These are phyloP conservation scores for Leucaena leucocephala DNA, from an alignment of 306 rosid species.

Conservation along the genomic window DNA sequence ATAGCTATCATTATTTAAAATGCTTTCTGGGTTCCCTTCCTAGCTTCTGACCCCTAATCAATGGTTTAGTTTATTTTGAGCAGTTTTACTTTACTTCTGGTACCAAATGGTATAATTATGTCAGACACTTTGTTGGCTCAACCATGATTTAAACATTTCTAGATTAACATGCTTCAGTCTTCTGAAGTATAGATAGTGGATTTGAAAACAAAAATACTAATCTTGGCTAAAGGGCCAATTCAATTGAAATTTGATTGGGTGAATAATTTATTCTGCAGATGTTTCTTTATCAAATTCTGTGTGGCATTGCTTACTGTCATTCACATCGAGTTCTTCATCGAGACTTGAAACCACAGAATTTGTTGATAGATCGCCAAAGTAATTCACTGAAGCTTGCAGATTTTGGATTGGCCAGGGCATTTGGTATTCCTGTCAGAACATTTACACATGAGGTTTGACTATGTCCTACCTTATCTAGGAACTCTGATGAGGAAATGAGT, in stretches of 20 bases:
- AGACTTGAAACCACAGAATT: constrained; percentile 96
- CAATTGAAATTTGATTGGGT: constrained; percentile 38
- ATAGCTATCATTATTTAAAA: constrained; percentile 19
- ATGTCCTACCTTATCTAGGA: constrained; percentile 30
- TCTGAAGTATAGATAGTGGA: constrained; percentile 13
- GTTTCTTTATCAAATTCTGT: constrained; percentile 96
- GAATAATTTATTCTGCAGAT: constrained; percentile 64
- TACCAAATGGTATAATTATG: background rate
- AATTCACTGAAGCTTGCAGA: constrained; percentile 97
- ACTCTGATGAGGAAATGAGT: constrained; percentile 26
- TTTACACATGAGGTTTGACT: constrained; percentile 88
- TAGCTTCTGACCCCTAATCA: constrained; percentile 14
- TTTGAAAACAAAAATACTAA: constrained; percentile 16
- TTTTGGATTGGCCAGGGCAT: constrained; percentile 98
- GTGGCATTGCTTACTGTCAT: constrained; percentile 99
- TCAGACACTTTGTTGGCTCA: constrained; percentile 4
- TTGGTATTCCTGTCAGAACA: constrained; percentile 98
- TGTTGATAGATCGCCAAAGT: constrained; percentile 90
- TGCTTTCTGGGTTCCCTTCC: constrained; percentile 19
- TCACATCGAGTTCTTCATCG: constrained; percentile 99
- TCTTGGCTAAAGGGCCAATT: constrained; percentile 24
- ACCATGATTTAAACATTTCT: background rate
- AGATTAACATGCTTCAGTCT: background rate
- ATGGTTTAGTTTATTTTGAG: constrained; percentile 23
- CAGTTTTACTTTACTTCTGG: background rate